A percentile compares a stretch with the other conserved stretches of the same genome.
These are phyloP conservation scores for Fallopia convolvulus DNA, from an alignment of 148 eudicot species.

Conservation along the genomic window DNA sequence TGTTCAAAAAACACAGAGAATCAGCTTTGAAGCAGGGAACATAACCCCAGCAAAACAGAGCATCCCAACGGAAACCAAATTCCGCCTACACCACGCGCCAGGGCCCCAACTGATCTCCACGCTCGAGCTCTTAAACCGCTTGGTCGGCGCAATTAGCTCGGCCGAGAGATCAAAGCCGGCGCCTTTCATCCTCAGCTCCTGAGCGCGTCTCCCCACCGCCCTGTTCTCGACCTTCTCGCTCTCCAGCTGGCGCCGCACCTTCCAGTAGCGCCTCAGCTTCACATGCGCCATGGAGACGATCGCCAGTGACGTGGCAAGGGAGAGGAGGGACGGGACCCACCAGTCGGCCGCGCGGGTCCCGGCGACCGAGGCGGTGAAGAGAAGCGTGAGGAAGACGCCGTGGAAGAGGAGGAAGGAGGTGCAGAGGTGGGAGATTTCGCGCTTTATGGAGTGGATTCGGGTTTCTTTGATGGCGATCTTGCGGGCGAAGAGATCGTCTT, in stretches of 20 bases:
- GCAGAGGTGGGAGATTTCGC: conserved; percentile 41
- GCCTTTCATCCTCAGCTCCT: conserved; percentile 55
- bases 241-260: conserved; percentile 30
- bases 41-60: conserved; percentile 28
- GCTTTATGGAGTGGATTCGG: conserved; percentile 20
- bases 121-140: conserved; percentile 44
- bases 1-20: conserved; percentile 29
- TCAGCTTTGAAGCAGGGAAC: conserved; percentile 34
- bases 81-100: conserved; percentile 20
- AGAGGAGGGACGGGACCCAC: conserved; percentile 41
- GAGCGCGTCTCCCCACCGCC: conserved; percentile 33
- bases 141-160: conserved; percentile 23
- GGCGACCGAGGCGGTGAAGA: conserved; percentile 27
- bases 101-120: conserved; percentile 42
- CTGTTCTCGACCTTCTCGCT: conserved; percentile 36
- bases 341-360: conserved; percentile 13
- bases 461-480: conserved; percentile 35
- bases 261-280: conserved; percentile 44
- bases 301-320: conserved; percentile 10
- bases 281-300: conserved; percentile 30
- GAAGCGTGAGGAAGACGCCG: conserved; percentile 11
- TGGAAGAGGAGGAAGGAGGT: conserved; percentile 41
- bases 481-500: conserved; percentile 38
- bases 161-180: conserved; percentile 29
- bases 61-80: conserved; percentile 22